phyloP scores from a whole-genome alignment of 306 rosid genomes.

The Prosopis cineraria region DNA sequence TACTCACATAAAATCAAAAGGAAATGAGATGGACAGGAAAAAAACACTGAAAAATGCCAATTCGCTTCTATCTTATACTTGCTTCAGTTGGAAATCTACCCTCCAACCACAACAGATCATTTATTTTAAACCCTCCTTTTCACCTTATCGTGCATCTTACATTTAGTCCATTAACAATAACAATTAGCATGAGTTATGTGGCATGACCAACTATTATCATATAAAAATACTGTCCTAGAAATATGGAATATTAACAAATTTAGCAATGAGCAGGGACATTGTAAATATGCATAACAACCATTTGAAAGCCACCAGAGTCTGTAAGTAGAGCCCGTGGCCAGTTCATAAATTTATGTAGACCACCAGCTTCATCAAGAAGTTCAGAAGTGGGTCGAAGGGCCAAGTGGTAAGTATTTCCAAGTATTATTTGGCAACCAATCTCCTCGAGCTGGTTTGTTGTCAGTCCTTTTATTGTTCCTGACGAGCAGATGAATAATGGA shows the following conservation, averaged over 20 bases:
- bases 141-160: constrained; percentile 5
- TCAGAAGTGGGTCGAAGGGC: constrained; percentile 93
- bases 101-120: constrained; percentile 12
- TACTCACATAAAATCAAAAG: neutral
- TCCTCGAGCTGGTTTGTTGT: constrained; percentile 84
- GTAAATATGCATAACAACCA: constrained; percentile 52
- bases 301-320: constrained; percentile 97
- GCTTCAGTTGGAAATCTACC: neutral
- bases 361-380: constrained; percentile 86
- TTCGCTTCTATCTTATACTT: neutral
- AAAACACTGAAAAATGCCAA: neutral
- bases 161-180: neutral
- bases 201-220: constrained; percentile 11
- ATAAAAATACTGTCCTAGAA: constrained; percentile 5
- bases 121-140: neutral
- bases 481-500: neutral
- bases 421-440: constrained; percentile 95
- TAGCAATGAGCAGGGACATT: neutral
- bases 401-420: constrained; percentile 94
- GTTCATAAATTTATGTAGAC: constrained; percentile 94
- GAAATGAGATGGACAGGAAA: neutral
- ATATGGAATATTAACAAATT: constrained; percentile 9
- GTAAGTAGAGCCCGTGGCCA: constrained; percentile 96
- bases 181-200: constrained; percentile 5
- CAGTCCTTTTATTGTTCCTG: constrained; percentile 92